phyloP scores from a whole-genome alignment of 257 asterid genomes.

The Rhazya stricta region DNA sequence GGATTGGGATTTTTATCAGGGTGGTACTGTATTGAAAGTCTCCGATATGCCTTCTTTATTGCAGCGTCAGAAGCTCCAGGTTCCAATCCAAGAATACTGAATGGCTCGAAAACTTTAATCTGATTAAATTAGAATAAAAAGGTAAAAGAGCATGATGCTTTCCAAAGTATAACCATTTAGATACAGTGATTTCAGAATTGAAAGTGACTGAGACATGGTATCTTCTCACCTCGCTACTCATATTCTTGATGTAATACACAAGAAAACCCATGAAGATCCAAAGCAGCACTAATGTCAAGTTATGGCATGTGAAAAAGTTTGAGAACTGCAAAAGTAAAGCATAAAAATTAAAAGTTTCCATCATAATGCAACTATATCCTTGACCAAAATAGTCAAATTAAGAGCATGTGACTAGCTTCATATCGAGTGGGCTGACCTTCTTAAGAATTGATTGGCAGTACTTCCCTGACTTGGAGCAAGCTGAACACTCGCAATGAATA shows the following conservation, averaged over 20 bases:
- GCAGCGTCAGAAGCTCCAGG: conserved; percentile 81
- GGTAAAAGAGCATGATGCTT: background rate
- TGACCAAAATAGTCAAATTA: conserved; percentile 3
- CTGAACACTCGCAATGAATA: conserved; percentile 81
- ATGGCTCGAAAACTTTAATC: conserved; percentile 89
- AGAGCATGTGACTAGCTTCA: conserved; percentile 5
- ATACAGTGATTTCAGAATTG: background rate
- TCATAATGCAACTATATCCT: conserved; percentile 1
- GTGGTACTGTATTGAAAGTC: conserved; percentile 85
- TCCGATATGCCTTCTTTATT: conserved; percentile 93
- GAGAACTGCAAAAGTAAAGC: conserved; percentile 43
- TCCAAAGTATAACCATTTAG: background rate
- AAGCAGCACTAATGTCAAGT: conserved; percentile 65
- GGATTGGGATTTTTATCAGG: conserved; percentile 99
- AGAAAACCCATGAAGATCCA: conserved; percentile 72
- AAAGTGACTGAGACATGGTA: conserved; percentile 8
- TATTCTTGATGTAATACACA: conserved; percentile 58
- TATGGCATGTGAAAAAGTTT: conserved; percentile 62
- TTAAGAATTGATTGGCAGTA: conserved; percentile 50
- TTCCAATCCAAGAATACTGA: conserved; percentile 81
- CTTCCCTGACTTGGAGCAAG: conserved; percentile 69
- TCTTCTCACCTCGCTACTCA: conserved; percentile 64
- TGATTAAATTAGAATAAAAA: conserved; percentile 26
- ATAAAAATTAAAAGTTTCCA: conserved; percentile 5
- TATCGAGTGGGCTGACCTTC: conserved; percentile 38